Evolutionary conservation across 148 eudicot genomes (phyloP).

Genomic region (Spergularia bocconei): DNA sequence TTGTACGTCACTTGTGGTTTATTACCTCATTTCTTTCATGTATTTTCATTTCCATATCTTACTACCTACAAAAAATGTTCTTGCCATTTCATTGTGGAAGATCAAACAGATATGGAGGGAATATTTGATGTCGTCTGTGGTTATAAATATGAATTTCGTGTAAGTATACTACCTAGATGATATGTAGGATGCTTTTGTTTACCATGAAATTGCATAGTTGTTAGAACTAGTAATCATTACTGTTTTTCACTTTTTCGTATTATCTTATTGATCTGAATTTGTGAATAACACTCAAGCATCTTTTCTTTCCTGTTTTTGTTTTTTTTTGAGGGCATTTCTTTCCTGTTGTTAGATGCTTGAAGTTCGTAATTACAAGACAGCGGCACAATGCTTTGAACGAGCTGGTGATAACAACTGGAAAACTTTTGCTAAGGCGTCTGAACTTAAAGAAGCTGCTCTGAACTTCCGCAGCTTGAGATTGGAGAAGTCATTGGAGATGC

Average conservation of each 20-base stretch:
- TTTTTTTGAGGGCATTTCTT: too few species aligned
- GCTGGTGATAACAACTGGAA: slow-evolving; percentile 51
- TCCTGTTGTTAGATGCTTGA: slow-evolving; percentile 45
- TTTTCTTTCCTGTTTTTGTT: neutral
- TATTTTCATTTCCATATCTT: too few species aligned
- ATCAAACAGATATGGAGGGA: too few species aligned
- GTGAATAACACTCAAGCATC: neutral
- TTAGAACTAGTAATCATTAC: neutral
- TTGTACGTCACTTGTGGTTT: too few species aligned
- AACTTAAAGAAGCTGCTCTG: slow-evolving; percentile 40
- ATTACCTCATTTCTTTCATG: too few species aligned
- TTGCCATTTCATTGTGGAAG: too few species aligned
- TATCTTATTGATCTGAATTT: neutral
- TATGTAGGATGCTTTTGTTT: neutral
- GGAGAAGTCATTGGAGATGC: slow-evolving; percentile 29
- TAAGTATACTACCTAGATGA: too few species aligned
- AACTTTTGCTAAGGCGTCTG: slow-evolving; percentile 50
- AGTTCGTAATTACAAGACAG: slow-evolving; percentile 57
- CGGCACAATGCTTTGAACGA: slow-evolving; percentile 58
- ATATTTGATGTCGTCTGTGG: too few species aligned
- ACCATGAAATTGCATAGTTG: neutral
- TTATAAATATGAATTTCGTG: too few species aligned
- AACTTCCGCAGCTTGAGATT: slow-evolving; percentile 31
- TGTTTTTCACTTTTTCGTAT: neutral
- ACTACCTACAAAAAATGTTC: too few species aligned